Conservation (phyloP, 306 rosid genomes). For the Medicago ruthenica region DNA sequence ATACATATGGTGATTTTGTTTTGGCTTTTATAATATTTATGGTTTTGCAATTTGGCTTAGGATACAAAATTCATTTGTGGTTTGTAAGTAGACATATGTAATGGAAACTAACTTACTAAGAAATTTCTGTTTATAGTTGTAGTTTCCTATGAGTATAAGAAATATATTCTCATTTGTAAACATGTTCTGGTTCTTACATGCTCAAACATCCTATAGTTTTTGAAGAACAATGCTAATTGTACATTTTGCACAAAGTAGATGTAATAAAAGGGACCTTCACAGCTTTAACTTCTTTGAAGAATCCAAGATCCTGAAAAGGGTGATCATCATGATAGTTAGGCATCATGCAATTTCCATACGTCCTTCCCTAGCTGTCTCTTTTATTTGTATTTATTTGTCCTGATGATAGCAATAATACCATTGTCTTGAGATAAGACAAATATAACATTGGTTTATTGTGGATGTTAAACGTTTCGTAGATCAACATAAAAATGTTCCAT, state of each 20-base stretch:
- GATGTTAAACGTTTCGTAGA: background rate
- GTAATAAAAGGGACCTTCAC: background rate
- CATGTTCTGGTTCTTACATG: constrained; percentile 12
- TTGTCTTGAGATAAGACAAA: background rate
- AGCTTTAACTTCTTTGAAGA: constrained; percentile 38
- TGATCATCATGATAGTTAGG: background rate
- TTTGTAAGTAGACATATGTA: constrained; percentile 44
- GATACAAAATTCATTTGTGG: constrained; percentile 16
- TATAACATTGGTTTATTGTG: background rate
- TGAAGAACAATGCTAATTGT: background rate
- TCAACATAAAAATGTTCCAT: background rate
- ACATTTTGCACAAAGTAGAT: constrained; percentile 13
- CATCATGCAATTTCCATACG: constrained; percentile 41
- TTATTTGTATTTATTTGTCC: background rate
- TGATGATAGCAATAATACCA: background rate
- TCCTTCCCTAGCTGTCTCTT: constrained; percentile 4
- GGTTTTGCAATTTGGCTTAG: constrained; percentile 30
- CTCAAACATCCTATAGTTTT: background rate
- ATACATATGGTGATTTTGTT: constrained; percentile 37
- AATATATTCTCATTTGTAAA: constrained; percentile 28
- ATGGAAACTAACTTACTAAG: constrained; percentile 46
- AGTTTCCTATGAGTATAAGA: constrained; percentile 37
- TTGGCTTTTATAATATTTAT: background rate
- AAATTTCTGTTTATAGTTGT: constrained; percentile 24
- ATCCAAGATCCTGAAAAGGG: constrained; percentile 25